Evolutionary conservation across 2,329 filamentous ascomycete genomes (phyloP).

Genomic region (Pleurostoma richardsiae): DNA sequence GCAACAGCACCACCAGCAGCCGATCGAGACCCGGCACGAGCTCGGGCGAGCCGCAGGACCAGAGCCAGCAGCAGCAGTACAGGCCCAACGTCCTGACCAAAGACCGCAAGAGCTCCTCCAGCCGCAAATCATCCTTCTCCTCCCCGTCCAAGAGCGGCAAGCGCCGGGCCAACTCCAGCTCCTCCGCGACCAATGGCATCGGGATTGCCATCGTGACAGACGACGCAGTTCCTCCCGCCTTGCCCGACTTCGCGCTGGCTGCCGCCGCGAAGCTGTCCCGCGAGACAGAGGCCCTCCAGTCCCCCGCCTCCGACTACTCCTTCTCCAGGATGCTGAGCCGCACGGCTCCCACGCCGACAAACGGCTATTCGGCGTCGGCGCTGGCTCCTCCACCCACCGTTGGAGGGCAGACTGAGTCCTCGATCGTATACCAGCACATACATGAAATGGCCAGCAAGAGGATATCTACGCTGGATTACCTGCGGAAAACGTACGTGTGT

Average conservation of each 20-base stretch:
- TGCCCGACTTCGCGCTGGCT: slow-evolving; percentile 49
- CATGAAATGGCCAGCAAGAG: slow-evolving; percentile 86
- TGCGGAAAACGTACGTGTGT: slow-evolving; percentile 76
- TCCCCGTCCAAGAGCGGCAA: slow-evolving; percentile 5
- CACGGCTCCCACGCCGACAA: slow-evolving; percentile 26
- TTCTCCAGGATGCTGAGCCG: slow-evolving; percentile 39
- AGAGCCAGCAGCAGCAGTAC: slow-evolving; percentile 11
- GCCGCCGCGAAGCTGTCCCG: slow-evolving; percentile 27
- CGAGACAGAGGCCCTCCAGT: slow-evolving; percentile 1
- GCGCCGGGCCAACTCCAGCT: slow-evolving; percentile 6
- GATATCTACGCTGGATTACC: slow-evolving; percentile 88
- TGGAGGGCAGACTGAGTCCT: slow-evolving; percentile 35
- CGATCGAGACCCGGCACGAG: slow-evolving; percentile 29
- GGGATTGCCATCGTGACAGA: slow-evolving; percentile 36
- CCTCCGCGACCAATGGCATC: slow-evolving; percentile 1
- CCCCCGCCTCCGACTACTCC: slow-evolving; percentile 25
- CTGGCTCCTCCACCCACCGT: slow-evolving; percentile 20
- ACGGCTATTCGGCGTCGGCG: slow-evolving; percentile 15
- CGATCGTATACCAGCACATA: slow-evolving; percentile 57
- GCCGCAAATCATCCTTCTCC: slow-evolving; percentile 48
- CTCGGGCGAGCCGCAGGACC: slow-evolving; percentile 18
- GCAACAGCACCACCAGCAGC: slow-evolving; percentile 12
- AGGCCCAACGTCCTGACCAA: slow-evolving; percentile 28
- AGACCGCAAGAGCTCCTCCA: slow-evolving; percentile 48
- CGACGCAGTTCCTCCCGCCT: slow-evolving; percentile 42